Conservation (phyloP, 192 early-diverging fungal genomes). For the Chytriomyces confervae region DNA sequence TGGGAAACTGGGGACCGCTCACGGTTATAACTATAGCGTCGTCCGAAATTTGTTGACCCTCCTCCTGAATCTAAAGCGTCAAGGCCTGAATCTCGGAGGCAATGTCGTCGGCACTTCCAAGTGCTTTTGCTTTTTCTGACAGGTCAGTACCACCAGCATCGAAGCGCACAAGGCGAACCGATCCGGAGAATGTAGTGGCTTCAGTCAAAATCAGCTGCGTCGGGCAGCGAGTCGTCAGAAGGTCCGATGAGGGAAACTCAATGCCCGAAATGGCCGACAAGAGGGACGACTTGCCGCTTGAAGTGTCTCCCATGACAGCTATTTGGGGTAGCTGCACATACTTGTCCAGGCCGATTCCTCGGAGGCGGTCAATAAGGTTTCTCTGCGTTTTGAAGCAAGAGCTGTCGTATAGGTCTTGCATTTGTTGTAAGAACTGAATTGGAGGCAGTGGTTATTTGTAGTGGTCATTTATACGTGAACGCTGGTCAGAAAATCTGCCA, state of each 20-base stretch:
- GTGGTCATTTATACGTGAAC: no score
- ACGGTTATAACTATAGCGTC: constrained; percentile 38
- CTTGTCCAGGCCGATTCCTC: constrained; percentile 28
- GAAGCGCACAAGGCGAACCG: constrained; percentile 8
- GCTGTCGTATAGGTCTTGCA: not conserved
- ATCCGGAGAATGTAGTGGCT: constrained; percentile 10
- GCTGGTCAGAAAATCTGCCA: no score
- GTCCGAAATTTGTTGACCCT: constrained; percentile 29
- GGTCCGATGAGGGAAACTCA: constrained; percentile 28
- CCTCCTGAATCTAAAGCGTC: constrained; percentile 6
- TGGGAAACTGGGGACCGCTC: constrained; percentile 16
- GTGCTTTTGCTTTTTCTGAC: not conserved
- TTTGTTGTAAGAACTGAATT: not conserved
- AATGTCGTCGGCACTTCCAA: constrained; percentile 7
- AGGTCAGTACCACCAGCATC: not conserved
- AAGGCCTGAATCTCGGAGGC: not conserved
- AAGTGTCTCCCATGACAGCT: constrained; percentile 56
- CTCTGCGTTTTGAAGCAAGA: constrained; percentile 17
- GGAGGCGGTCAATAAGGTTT: constrained; percentile 23
- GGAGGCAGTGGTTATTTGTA: no score
- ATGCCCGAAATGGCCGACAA: constrained; percentile 37
- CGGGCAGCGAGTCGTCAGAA: constrained; percentile 35
- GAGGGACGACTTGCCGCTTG: constrained; percentile 70
- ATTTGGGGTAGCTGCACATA: constrained; percentile 48
- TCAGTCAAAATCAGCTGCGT: constrained; percentile 24